Evolutionary conservation across 768 basidiomycete species (phyloP).

Genomic region (Naganishia vaughanmartiniae): DNA sequence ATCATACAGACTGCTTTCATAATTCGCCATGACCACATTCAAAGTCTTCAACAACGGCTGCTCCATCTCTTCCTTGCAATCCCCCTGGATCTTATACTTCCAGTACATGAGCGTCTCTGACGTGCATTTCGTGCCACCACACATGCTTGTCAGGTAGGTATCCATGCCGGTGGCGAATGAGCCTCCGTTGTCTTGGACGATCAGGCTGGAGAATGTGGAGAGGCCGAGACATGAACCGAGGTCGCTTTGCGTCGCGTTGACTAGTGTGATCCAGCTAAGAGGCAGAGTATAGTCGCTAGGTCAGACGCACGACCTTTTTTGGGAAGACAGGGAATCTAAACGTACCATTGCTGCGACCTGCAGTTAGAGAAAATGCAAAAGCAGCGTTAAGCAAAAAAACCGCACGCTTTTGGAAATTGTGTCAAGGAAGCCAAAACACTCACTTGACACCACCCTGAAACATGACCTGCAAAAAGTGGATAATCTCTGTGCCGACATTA

Average conservation of each 20-base stretch:
- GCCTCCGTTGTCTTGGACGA: constrained; percentile 35
- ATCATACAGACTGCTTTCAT: constrained; percentile 42
- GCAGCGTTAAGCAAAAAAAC: neutral
- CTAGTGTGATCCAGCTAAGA: constrained; percentile 42
- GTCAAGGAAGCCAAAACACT: neutral
- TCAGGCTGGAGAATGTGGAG: constrained; percentile 36
- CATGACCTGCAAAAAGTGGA: constrained; percentile 20
- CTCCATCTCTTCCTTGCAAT: constrained; percentile 32
- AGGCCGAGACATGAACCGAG: constrained; percentile 46
- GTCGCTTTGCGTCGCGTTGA: constrained; percentile 50
- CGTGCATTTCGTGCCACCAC: constrained; percentile 35
- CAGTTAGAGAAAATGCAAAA: neutral
- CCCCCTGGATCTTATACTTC: constrained; percentile 32
- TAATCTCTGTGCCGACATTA: neutral
- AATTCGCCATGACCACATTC: constrained; percentile 38
- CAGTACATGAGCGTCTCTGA: constrained; percentile 37
- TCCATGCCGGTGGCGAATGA: constrained; percentile 42
- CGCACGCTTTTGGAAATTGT: too few species aligned
- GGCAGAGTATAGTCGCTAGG: neutral
- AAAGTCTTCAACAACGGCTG: constrained; percentile 38
- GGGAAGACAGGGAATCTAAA: neutral
- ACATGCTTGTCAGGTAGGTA: constrained; percentile 39
- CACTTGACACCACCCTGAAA: constrained; percentile 14
- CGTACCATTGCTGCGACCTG: constrained; percentile 21
- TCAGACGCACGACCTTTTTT: neutral